phyloP scores from a whole-genome alignment of 1,284 basidiomycete genomes.

The Tetrapyrgos nigripes region DNA sequence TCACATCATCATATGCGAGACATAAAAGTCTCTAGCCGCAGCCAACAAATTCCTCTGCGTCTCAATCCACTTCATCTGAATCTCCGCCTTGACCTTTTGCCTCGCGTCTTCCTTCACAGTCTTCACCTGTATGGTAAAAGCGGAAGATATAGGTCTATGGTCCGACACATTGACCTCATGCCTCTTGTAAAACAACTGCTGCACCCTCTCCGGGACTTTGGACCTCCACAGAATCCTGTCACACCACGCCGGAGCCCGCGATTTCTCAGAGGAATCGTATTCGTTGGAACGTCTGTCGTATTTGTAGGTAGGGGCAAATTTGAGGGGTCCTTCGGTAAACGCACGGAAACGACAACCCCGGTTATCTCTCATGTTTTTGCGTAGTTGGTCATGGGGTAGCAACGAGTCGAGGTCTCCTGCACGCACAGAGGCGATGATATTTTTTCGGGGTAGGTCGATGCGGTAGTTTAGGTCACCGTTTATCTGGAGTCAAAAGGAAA shows the following conservation, averaged over 20 bases:
- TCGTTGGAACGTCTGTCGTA: conserved; percentile 82
- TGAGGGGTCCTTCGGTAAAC: conserved; percentile 85
- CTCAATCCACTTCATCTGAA: conserved; percentile 64
- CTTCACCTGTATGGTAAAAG: conserved; percentile 77
- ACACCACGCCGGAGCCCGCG: conserved; percentile 93
- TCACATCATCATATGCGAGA: conserved; percentile 32
- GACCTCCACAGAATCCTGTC: conserved; percentile 91
- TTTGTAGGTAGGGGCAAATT: conserved; percentile 94
- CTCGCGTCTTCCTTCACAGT: conserved; percentile 66
- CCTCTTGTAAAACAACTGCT: conserved; percentile 70
- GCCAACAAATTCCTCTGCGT: conserved; percentile 61
- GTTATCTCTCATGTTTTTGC: conserved; percentile 88
- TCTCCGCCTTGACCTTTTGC: conserved; percentile 57
- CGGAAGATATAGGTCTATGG: conserved; percentile 88
- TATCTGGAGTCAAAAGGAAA: conserved; percentile 46
- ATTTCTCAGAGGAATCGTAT: conserved; percentile 91
- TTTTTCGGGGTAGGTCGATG: conserved; percentile 89
- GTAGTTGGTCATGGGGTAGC: conserved; percentile 85
- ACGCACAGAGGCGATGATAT: conserved; percentile 73
- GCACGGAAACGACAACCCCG: conserved; percentile 84
- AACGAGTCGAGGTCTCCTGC: conserved; percentile 71
- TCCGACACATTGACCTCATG: conserved; percentile 89
- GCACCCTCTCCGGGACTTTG: conserved; percentile 60
- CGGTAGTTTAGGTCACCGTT: conserved; percentile 93
- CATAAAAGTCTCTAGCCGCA: conserved; percentile 61